Conservation (phyloP, 2,329 filamentous ascomycete species). For the Paramyrothecium sp. region DNA sequence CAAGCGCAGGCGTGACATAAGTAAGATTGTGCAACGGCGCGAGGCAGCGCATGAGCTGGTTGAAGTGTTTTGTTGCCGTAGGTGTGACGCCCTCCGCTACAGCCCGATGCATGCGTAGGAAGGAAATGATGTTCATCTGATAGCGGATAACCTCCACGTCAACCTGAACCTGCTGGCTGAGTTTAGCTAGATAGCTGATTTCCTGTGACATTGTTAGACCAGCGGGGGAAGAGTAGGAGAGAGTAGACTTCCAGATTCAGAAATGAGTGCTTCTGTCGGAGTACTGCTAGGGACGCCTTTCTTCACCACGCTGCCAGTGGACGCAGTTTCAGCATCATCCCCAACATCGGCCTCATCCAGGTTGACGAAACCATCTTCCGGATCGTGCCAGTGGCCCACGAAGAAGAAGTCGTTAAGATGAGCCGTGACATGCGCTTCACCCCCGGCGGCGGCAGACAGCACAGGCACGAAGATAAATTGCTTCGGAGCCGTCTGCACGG, state of each 20-base stretch:
- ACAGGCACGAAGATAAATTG: conserved; percentile 79
- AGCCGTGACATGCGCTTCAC: conserved; percentile 47
- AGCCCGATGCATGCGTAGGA: conserved; percentile 83
- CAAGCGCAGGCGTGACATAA: conserved; percentile 81
- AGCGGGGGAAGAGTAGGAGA: neutral
- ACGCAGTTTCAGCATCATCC: conserved; percentile 29
- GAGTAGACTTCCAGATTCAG: conserved; percentile 36
- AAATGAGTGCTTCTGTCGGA: conserved; percentile 33
- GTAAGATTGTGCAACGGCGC: conserved; percentile 78
- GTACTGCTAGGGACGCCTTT: conserved; percentile 18
- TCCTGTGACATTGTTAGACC: conserved; percentile 35
- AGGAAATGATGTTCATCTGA: conserved; percentile 82
- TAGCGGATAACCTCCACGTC: conserved; percentile 81
- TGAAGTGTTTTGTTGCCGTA: conserved; percentile 74
- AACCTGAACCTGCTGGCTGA: conserved; percentile 58
- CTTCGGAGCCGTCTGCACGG: conserved; percentile 71
- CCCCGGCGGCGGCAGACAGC: conserved; percentile 48
- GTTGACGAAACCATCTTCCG: conserved; percentile 70
- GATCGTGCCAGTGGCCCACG: conserved; percentile 81
- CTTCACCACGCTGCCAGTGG: conserved; percentile 46
- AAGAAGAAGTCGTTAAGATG: conserved; percentile 81
- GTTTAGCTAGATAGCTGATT: conserved; percentile 59
- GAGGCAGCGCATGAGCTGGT: conserved; percentile 66
- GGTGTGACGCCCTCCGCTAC: conserved; percentile 78
- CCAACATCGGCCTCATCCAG: conserved; percentile 58